Percentiles rank a stretch among this genome's conserved stretches.
Evolutionary conservation across 345 rosid species (phyloP).

Genomic region (Raphanus raphanistrum): DNA sequence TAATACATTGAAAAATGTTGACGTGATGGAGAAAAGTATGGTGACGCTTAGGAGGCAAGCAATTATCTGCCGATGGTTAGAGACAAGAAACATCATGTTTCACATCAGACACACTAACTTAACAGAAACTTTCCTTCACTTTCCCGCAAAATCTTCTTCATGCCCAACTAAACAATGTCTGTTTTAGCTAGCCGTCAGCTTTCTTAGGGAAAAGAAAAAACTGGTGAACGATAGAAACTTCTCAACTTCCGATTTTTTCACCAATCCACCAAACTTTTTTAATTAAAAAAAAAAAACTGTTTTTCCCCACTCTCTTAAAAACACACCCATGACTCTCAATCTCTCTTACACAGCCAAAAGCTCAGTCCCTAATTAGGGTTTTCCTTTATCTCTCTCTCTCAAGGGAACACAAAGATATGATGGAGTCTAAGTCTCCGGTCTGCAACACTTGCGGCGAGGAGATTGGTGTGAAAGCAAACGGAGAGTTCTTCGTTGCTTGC

Average conservation of each 20-base stretch:
- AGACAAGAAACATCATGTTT: constrained; percentile 11
- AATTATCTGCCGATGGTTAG: constrained; percentile 32
- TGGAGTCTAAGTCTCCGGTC: constrained; percentile 70
- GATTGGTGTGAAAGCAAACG: constrained; percentile 60
- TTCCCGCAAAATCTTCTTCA: constrained; percentile 60
- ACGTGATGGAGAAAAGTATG: background rate
- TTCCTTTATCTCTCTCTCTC: background rate
- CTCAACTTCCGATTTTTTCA: constrained; percentile 52
- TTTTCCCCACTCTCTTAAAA: constrained; percentile 16
- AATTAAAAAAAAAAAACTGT: constrained; percentile 22
- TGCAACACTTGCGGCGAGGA: constrained; percentile 89
- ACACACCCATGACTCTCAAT: constrained; percentile 20
- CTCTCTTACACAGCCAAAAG: constrained; percentile 17
- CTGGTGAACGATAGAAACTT: constrained; percentile 54
- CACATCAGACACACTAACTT: constrained; percentile 24
- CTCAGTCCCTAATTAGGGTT: constrained; percentile 29
- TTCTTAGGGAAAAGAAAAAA: constrained; percentile 1
- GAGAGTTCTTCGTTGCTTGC: constrained; percentile 76
- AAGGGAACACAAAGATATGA: constrained; percentile 47
- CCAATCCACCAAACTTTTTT: constrained; percentile 48
- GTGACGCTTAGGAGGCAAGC: constrained; percentile 40
- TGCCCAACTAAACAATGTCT: constrained; percentile 28
- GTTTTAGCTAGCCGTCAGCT: constrained; percentile 36
- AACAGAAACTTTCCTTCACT: constrained; percentile 60
- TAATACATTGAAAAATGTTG: too few relatives aligned